Base-by-base conservation (phyloP, 2,329 filamentous ascomycete genomes). In the Sarocladium brachiariae region DNA sequence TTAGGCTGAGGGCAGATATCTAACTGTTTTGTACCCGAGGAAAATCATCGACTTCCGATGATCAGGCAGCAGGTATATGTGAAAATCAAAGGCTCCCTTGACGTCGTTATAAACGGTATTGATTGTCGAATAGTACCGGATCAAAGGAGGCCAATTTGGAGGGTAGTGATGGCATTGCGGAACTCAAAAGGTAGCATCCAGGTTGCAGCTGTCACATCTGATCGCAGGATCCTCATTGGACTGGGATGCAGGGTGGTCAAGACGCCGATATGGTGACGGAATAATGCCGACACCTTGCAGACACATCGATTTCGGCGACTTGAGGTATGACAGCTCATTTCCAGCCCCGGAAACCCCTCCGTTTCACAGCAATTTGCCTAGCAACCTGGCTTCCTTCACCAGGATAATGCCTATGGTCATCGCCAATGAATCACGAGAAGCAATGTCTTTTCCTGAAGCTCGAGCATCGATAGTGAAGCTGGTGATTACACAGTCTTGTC, bases 361-460 rank as follows among this genome's bases (percentile, higher is more conserved):
- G 11, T 3, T 10, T 11, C 4, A n/a, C 27, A 23, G 39, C 13
- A 43, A 25, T 43, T 14, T 27, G 21, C 21, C 21, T 35, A 6
- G 7, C 7, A 21, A 39, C 6, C 16, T 39, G 9, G 23, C 8
- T 27, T 11, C 23, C 39, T 25, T 7, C 11, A 43, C 10, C 39
- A 43, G 10, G 7, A 23, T 23, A 43, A 9, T 43, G 39, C 11
- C 39, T 13, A 8, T 43, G 13, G 5, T 30, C 37, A 43, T 23
- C 39, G 39, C n/a, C 13, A 16, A 19, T 13, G 13, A 4, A 11
- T 25, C 11, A 13, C n/a, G 21, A 27, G 23, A 13, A 6, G 7
- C 5, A n/a, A 43, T 43, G 39, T 43, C 39, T 43, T 16, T 19
- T 43, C 39, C 39, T 43, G 39, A 43, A 11, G 27, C 39, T 43